phyloP scores from a whole-genome alignment of 164 flowering plant species.

The Cinnamomum micranthum region DNA sequence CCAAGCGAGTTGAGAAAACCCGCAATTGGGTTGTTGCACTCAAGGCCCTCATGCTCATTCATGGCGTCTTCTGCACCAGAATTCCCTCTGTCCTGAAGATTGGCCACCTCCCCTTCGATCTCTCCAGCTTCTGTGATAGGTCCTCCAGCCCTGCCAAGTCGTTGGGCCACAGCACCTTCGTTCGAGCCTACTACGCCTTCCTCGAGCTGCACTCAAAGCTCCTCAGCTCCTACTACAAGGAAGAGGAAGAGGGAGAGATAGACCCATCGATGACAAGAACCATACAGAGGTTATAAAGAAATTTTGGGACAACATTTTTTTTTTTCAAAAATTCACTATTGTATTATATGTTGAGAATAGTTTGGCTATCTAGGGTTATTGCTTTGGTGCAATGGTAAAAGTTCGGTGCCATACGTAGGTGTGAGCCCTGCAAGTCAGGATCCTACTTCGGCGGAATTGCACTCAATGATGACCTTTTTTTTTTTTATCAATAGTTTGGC shows the following conservation, averaged over 20 bases:
- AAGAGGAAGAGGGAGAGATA: constrained; percentile 5
- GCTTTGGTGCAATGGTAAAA: no score
- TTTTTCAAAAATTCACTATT: no score
- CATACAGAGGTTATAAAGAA: neutral
- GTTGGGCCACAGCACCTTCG: constrained; percentile 44
- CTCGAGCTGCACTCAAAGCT: constrained; percentile 48
- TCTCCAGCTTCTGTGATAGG: constrained; percentile 53
- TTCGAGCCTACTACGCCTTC: constrained; percentile 60
- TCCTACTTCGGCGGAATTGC: no score
- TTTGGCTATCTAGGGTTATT: no score
- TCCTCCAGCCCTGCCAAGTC: constrained; percentile 16
- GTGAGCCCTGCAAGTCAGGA: no score
- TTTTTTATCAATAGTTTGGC: no score
- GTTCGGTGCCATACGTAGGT: no score
- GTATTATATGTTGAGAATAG: no score
- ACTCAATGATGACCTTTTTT: no score
- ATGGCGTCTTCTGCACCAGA: constrained; percentile 54
- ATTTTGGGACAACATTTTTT: no score
- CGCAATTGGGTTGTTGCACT: constrained; percentile 74
- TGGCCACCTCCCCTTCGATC: constrained; percentile 74
- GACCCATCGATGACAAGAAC: neutral
- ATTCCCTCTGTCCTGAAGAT: constrained; percentile 35
- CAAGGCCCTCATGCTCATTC: constrained; percentile 75
- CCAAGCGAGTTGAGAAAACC: constrained; percentile 53
- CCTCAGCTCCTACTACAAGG: neutral